These are phyloP conservation scores for Penicillium cosmopolitanum DNA, from an alignment of 495 filamentous ascomycete species.

Conservation along the genomic window DNA sequence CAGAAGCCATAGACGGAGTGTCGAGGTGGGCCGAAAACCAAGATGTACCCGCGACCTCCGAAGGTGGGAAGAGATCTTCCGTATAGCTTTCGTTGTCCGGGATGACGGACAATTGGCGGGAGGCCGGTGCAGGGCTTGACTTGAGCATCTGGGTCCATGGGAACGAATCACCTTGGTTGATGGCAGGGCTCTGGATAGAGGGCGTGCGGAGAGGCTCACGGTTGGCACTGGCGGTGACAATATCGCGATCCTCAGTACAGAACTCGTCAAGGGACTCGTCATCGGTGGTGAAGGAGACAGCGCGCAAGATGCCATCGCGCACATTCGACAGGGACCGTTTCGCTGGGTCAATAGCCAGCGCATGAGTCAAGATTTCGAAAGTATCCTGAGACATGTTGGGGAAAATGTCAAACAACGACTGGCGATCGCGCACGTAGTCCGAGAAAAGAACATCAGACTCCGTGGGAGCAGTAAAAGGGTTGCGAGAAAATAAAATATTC, in stretches of 20 bases:
- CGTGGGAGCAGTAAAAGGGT: conserved; percentile 88
- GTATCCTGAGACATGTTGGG: conserved; percentile 98
- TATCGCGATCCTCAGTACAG: conserved; percentile 76
- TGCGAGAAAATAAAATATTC: conserved; percentile 94
- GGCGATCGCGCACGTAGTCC: conserved; percentile 88
- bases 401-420: conserved; percentile 97
- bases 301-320: conserved; percentile 73
- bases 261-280: conserved; percentile 92
- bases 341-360: conserved; percentile 84
- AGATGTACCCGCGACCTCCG: conserved; percentile 68
- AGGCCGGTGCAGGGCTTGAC: conserved; percentile 69
- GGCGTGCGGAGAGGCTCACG: conserved; percentile 95
- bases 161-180: conserved; percentile 81
- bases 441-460: conserved; percentile 86
- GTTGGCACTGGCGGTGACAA: conserved; percentile 78
- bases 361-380: conserved; percentile 86
- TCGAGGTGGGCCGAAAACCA: conserved; percentile 73
- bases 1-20: conserved; percentile 77
- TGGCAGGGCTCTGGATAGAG: conserved; percentile 84
- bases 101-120: conserved; percentile 86
- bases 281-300: conserved; percentile 91
- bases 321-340: conserved; percentile 82
- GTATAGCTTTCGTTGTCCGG: conserved; percentile 75
- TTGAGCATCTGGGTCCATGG: conserved; percentile 94
- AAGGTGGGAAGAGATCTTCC: conserved; percentile 88